Conservation (phyloP, 192 early-diverging fungal genomes). For the Rhizophagus clarus region DNA sequence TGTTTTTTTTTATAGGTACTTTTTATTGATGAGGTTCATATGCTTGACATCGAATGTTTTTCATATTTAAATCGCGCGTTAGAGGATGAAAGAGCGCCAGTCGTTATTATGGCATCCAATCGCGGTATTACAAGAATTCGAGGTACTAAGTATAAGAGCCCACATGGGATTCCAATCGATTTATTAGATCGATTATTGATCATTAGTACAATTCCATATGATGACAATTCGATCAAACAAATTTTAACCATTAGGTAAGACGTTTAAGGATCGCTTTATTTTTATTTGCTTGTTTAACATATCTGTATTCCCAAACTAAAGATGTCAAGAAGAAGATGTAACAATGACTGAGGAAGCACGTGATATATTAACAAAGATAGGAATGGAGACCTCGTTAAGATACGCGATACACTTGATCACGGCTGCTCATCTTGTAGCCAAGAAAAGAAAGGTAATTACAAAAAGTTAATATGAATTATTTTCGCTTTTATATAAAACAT, state of each 20-base stretch:
- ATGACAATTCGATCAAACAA: constrained; percentile 78
- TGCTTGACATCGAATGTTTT: constrained; percentile 99
- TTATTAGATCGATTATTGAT: constrained; percentile 94
- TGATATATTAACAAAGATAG: constrained; percentile 86
- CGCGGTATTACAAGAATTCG: constrained; percentile 93
- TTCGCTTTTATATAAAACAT: too few species aligned
- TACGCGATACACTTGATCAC: constrained; percentile 97
- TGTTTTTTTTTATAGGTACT: constrained; percentile 57
- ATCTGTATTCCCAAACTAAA: not conserved
- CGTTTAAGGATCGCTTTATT: not conserved
- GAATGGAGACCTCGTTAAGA: constrained; percentile 89
- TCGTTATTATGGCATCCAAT: constrained; percentile 99
- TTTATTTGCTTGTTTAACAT: not conserved
- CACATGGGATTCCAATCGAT: constrained; percentile 97
- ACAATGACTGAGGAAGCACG: constrained; percentile 85
- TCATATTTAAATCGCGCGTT: constrained; percentile 97
- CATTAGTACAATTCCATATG: constrained; percentile 90
- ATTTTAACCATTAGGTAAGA: constrained; percentile 81
- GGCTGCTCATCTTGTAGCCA: constrained; percentile 86
- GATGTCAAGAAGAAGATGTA: constrained; percentile 92
- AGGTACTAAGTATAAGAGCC: constrained; percentile 94
- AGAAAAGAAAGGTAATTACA: constrained; percentile 75
- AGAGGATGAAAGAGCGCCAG: constrained; percentile 94
- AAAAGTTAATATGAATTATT: not conserved
- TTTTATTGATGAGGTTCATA: constrained; percentile 99